Evolutionary conservation across 139 green algal genomes (phyloP), one percentile per base, ranked within the genome.

Genomic region (Chlamydomonas urium): DNA sequence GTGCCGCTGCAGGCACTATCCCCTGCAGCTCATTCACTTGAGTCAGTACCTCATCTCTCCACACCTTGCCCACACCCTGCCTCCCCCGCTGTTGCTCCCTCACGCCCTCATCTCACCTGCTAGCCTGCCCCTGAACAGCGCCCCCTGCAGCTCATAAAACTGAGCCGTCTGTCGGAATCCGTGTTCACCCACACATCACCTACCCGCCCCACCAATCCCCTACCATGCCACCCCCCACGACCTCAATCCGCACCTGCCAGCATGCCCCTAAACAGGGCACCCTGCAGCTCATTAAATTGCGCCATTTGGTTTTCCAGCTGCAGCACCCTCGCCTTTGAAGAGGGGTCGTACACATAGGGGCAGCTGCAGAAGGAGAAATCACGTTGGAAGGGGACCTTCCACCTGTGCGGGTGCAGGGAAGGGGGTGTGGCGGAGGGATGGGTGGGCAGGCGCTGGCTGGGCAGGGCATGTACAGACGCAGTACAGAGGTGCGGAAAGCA

Each of bases 341-440:
- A 83, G 6, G 89, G 82, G 47, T 93, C 84, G 72, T 92, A 94
- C 26, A 95, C 73, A 66, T 89, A 96, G 0, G 90, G 83, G 59
- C 88, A 86, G 14, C 65, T 61, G 74, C 87, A 94, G 73, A 96
- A 94, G 45, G 81, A 87, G 65, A 88, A 88, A 35, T 77, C 74
- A 65, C 53, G 65, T 17, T 71, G 66, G 29, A 67, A 69, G 23
- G 69, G 50, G 47, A 17, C 17, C 42, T 53, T 76, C 57, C 35
- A 61, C n/a, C n/a, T n/a, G n/a, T n/a, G n/a, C n/a, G n/a, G n/a
- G n/a, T n/a, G n/a, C 6, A 26, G 10, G 1, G 21, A 2, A 47
- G 62, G 34, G 17, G 6, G 23, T 26, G 62, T 6, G 45, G 14
- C 14, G 45, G 45, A n/a, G 45, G 45, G 45, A 53, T 53, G 45